Evolutionary conservation across 2,329 filamentous ascomycete species (phyloP).

Genomic region (Hypoxylon sp.): DNA sequence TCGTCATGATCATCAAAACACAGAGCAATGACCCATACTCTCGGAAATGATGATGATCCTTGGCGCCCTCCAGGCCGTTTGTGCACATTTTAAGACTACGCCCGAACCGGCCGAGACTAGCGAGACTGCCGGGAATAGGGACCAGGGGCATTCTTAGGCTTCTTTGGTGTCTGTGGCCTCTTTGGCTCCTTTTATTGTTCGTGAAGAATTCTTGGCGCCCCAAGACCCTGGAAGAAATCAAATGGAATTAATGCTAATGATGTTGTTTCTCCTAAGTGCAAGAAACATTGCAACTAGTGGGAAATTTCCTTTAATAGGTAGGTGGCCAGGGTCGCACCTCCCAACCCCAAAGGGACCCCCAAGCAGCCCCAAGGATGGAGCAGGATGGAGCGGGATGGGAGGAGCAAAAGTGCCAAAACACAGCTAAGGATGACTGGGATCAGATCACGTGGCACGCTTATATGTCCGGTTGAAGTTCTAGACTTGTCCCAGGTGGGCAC

Average conservation of each 20-base stretch:
- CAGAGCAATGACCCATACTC: conserved; percentile 34
- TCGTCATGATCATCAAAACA: conserved; percentile 26
- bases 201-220: conserved; percentile 37
- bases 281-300: too few species aligned
- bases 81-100: conserved; percentile 22
- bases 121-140: conserved; percentile 28
- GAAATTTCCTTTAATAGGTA: too few species aligned
- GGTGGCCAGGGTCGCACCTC: too few species aligned
- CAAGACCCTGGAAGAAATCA: too few species aligned
- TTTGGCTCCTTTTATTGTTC: conserved; percentile 13
- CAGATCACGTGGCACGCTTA: conserved; percentile 37
- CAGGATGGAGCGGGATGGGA: too few species aligned
- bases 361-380: conserved; percentile 11
- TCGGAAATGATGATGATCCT: conserved; percentile 46
- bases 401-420: background rate
- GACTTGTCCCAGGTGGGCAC: conserved; percentile 44
- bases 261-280: too few species aligned
- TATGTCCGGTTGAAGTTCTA: conserved; percentile 39
- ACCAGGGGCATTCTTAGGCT: conserved; percentile 12
- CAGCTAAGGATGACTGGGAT: conserved; percentile 20
- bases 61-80: conserved; percentile 29
- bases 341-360: conserved; percentile 7
- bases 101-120: conserved; percentile 44
- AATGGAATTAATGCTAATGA: too few species aligned
- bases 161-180: conserved; percentile 1